Evolutionary conservation across 306 rosid species (phyloP).

Genomic region (Sphenostylis stenocarpa): DNA sequence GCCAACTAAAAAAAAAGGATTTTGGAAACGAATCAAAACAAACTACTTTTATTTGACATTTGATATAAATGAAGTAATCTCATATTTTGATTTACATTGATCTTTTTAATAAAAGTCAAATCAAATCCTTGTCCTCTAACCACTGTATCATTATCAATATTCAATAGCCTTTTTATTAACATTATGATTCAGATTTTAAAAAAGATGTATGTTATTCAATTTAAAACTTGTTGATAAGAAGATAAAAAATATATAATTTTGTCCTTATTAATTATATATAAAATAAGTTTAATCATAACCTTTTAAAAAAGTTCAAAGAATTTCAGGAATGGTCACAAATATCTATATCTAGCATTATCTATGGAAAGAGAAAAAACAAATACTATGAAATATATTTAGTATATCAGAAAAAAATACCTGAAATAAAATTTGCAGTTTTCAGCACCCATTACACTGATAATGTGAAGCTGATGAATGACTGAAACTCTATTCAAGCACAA

Average conservation of each 20-base stretch:
- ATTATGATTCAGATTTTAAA: background rate
- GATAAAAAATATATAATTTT: background rate
- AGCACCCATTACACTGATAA: background rate
- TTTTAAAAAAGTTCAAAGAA: background rate
- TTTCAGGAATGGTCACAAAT: background rate
- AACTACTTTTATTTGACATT: no score
- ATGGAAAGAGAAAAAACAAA: background rate
- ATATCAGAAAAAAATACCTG: background rate
- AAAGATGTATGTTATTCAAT: background rate
- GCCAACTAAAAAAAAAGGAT: no score
- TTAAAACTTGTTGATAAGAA: background rate
- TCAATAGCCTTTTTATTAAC: background rate
- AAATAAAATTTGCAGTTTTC: background rate
- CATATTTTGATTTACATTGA: background rate
- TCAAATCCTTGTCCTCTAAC: background rate
- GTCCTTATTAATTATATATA: background rate
- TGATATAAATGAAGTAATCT: background rate
- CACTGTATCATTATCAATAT: no score
- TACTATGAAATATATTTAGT: background rate
- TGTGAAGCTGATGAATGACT: background rate
- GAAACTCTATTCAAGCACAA: no score
- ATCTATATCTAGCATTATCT: background rate
- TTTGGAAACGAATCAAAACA: no score
- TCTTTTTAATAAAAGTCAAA: background rate
- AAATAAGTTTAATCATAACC: background rate